Evolutionary conservation across 768 basidiomycete genomes (phyloP).

Genomic region (Auricularia sp.): DNA sequence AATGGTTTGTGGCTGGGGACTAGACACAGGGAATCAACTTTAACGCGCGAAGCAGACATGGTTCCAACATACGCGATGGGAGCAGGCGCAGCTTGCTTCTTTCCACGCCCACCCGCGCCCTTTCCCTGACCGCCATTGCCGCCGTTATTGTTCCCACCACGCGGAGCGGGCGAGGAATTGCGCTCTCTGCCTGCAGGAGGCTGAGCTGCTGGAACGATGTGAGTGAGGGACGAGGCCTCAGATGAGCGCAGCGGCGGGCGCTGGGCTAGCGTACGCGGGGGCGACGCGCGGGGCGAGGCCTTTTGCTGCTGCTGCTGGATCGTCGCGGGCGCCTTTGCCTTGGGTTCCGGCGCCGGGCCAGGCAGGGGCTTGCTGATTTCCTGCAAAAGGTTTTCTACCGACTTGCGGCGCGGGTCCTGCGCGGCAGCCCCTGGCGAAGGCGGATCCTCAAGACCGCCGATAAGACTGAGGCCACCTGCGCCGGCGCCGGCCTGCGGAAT

Average conservation of each 20-base stretch:
- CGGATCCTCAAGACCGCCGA: constrained; percentile 44
- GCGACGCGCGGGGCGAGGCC: constrained; percentile 10
- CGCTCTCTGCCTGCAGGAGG: background rate
- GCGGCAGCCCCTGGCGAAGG: constrained; percentile 14
- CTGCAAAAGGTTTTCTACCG: constrained; percentile 73
- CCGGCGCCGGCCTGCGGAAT: constrained; percentile 30
- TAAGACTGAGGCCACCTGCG: constrained; percentile 26
- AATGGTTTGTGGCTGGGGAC: constrained; percentile 56
- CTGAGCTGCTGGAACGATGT: constrained; percentile 1
- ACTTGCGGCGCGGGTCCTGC: constrained; percentile 61
- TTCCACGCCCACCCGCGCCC: constrained; percentile 26
- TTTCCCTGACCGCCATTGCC: constrained; percentile 23
- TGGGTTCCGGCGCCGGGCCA: constrained; percentile 23
- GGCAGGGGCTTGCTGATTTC: constrained; percentile 47
- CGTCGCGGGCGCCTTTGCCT: constrained; percentile 24
- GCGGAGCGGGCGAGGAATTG: background rate
- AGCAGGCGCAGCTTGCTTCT: constrained; percentile 23
- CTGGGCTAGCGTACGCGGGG: background rate
- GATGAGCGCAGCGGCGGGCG: background rate
- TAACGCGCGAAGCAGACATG: background rate
- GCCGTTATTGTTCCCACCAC: background rate
- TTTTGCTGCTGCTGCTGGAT: constrained; percentile 29
- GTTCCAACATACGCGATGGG: constrained; percentile 30
- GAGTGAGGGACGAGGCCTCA: background rate
- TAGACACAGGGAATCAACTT: constrained; percentile 15